A percentile compares a stretch with the other conserved stretches of the same genome.
Conservation (phyloP, 1,284 basidiomycete genomes). For the Neotropicomus parvogracilis region DNA sequence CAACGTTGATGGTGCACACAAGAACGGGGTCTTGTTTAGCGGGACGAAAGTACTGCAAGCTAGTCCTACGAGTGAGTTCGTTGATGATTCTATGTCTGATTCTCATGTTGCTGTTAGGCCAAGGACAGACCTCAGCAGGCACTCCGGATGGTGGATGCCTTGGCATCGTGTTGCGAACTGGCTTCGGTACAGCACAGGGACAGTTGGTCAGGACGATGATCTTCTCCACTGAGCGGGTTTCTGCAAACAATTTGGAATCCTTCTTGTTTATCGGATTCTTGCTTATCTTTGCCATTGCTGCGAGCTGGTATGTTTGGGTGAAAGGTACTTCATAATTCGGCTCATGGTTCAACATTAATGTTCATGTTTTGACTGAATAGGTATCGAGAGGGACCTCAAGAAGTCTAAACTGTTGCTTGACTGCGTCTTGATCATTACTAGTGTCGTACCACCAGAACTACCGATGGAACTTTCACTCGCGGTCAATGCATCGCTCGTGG, state of each 20-base stretch:
- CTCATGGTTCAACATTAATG: not conserved
- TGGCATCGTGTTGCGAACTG: constrained; percentile 89
- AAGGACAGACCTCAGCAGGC: constrained; percentile 44
- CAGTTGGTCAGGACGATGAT: constrained; percentile 97
- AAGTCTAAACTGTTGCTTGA: constrained; percentile 91
- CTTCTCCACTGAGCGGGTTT: constrained; percentile 91
- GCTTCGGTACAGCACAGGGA: constrained; percentile 94
- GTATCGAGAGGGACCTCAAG: constrained; percentile 85
- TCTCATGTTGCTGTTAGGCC: constrained; percentile 25
- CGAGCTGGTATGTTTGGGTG: constrained; percentile 94
- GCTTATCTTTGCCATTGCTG: constrained; percentile 92
- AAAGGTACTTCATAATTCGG: constrained; percentile 58
- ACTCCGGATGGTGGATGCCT: constrained; percentile 90
- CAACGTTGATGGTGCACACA: constrained; percentile 82
- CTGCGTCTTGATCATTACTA: constrained; percentile 92
- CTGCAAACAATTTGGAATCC: constrained; percentile 89
- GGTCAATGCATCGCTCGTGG: constrained; percentile 91
- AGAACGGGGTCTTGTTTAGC: constrained; percentile 87
- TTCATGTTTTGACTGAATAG: constrained; percentile 29
- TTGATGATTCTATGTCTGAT: rapidly evolving
- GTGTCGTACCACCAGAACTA: constrained; percentile 91
- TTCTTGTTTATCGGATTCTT: constrained; percentile 97
- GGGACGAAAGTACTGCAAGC: constrained; percentile 94
- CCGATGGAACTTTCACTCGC: constrained; percentile 96
- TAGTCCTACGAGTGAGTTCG: constrained; percentile 44